Conservation (phyloP, 1,284 basidiomycete species). For the Athelia psychrophila region DNA sequence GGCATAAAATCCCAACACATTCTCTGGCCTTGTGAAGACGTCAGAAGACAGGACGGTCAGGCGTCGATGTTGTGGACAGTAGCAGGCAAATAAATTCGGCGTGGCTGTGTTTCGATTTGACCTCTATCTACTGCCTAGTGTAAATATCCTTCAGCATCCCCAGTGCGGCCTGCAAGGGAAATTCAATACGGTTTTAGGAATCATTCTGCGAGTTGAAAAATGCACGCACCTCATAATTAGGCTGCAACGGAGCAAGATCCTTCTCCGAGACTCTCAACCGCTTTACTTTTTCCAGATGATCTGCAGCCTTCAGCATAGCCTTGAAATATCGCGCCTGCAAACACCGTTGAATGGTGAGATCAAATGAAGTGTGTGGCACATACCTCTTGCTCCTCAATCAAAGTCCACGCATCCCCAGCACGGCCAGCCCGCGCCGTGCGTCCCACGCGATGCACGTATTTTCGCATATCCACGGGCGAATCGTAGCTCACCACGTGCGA, state of each 20-base stretch:
- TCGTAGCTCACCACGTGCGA: slow-evolving; percentile 94
- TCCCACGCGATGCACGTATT: slow-evolving; percentile 96
- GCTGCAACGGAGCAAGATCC: slow-evolving; percentile 53
- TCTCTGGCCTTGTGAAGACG: too few species aligned
- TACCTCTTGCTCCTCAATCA: slow-evolving; percentile 96
- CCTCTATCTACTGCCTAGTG: not conserved
- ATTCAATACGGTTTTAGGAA: not conserved
- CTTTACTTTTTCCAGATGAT: slow-evolving; percentile 73
- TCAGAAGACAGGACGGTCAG: too few species aligned
- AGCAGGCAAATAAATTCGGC: too few species aligned
- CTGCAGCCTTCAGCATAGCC: slow-evolving; percentile 73
- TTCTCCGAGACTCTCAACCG: slow-evolving; percentile 67
- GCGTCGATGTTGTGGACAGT: too few species aligned
- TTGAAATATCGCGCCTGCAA: slow-evolving; percentile 86
- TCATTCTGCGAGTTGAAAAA: slow-evolving; percentile 1
- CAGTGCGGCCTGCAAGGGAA: slow-evolving; percentile 30
- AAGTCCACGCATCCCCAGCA: slow-evolving; percentile 85
- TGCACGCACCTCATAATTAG: slow-evolving; percentile 62
- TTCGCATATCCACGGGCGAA: slow-evolving; percentile 93
- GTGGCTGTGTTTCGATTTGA: too few species aligned
- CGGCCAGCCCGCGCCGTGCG: slow-evolving; percentile 92
- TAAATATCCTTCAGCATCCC: slow-evolving; percentile 32
- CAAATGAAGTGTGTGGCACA: slow-evolving; percentile 7
- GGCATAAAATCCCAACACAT: too few species aligned
- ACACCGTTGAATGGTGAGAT: too few species aligned